Evolutionary conservation across 2,329 filamentous ascomycete species (phyloP).

Genomic region (Penicillium brasilianum): DNA sequence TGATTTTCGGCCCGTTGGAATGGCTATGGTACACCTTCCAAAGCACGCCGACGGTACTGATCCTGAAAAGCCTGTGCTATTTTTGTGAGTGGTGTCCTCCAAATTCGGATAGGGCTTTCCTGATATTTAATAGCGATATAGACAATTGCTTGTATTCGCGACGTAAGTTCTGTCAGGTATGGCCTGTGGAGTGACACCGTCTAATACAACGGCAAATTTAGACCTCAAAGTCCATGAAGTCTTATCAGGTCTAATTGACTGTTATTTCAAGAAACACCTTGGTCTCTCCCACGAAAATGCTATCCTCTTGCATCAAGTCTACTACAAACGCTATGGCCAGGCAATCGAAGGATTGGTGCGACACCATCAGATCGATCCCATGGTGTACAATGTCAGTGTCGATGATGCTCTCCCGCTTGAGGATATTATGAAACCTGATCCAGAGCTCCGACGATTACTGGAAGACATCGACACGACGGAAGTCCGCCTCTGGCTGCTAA

Average conservation of each 20-base stretch:
- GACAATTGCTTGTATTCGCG: too few relatives aligned
- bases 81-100: too few relatives aligned
- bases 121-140: too few relatives aligned
- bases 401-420: constrained; percentile 93
- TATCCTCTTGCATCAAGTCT: constrained; percentile 78
- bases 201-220: too few relatives aligned
- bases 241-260: constrained; percentile 45
- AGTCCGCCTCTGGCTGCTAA: constrained; percentile 88
- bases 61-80: too few relatives aligned
- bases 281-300: constrained; percentile 76
- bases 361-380: constrained; percentile 89
- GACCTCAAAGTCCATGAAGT: constrained; percentile 3
- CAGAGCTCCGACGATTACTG: constrained; percentile 73
- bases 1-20: too few relatives aligned
- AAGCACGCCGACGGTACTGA: too few relatives aligned
- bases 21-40: too few relatives aligned
- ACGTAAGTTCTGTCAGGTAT: too few relatives aligned
- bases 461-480: constrained; percentile 80
- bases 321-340: constrained; percentile 92
- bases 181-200: too few relatives aligned
- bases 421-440: constrained; percentile 76
- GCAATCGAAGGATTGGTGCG: constrained; percentile 91
- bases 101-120: too few relatives aligned
- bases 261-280: constrained; percentile 70
- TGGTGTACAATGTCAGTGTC: constrained; percentile 92